Evolutionary conservation across 2,329 filamentous ascomycete genomes (phyloP), one percentile per base, ranked within the genome.

Genomic region (Neonectria punicea): DNA sequence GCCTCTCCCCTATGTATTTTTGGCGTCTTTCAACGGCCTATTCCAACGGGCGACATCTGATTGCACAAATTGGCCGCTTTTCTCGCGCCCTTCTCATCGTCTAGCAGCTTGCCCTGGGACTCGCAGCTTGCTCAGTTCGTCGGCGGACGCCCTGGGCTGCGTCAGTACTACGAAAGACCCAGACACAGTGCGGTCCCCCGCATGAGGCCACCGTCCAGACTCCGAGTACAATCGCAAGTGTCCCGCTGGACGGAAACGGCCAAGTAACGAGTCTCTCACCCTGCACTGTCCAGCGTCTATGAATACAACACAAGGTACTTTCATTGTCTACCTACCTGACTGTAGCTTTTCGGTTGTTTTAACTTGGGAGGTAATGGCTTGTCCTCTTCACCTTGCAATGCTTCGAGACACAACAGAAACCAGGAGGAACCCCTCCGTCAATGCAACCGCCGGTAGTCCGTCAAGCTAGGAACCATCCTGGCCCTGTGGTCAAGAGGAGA

Each of bases 131-230:
- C 5, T 41, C 43, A 34, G 44, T 49, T 50, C 30, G n/a, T 20
- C 49, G 28, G 30, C 32, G n/a, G 46, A 47, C 50, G 46, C 53
- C 57, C 28, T 54, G 46, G 60, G 39, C 61, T 63, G 63, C 59
- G 63, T 60, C 65, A 68, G 61, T 68, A 50, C 56, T 43, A 43
- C 59, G 47, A 49, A 46, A 50, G 61, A 36, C 51, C 53, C 55
- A 51, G 63, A 67, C 67, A 74, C 73, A 74, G 72, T 73, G 70
- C 68, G 53, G 16, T 60, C 58, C 72, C 72, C 71, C 73, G 71
- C 73, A 74, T 73, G 68, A 74, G 72, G 67, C 70, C 68, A 73
- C 71, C 61, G 51, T 43, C 58, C 39, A n/a, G 13, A 43, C 39
- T 43, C n/a, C 53, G 46, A 54, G 34, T 41, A 47, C 32, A 50